These are phyloP conservation scores for Papilionanthe hybrid DNA, from an alignment of 116 monocot species.

Conservation along the genomic window DNA sequence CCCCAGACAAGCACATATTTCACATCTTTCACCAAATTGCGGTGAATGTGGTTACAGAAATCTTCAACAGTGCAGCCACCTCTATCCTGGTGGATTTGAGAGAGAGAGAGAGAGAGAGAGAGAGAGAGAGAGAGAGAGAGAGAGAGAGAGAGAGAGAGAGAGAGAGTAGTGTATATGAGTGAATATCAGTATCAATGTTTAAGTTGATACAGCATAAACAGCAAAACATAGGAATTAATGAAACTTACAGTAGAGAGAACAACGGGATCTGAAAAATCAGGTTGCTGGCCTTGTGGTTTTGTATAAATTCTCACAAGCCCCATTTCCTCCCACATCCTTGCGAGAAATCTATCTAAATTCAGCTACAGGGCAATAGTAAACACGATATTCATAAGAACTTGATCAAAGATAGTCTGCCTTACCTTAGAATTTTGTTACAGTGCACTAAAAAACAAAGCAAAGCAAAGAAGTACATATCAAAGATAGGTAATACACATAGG, in stretches of 20 bases:
- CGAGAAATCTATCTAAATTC: slow-evolving; percentile 91
- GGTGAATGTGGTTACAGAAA: slow-evolving; percentile 97
- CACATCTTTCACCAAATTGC: slow-evolving; percentile 82
- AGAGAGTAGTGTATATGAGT: not conserved
- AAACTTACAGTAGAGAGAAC: slow-evolving; percentile 88
- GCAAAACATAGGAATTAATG: not conserved
- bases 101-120: not conserved
- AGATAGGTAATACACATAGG: not conserved
- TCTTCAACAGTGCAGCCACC: slow-evolving; percentile 99
- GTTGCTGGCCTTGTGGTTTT: slow-evolving; percentile 98
- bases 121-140: no score
- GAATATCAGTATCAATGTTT: not conserved
- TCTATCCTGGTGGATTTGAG: slow-evolving; percentile 56
- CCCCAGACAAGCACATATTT: slow-evolving; percentile 99
- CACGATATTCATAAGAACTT: not conserved
- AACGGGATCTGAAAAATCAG: slow-evolving; percentile 89
- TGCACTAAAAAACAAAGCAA: not conserved
- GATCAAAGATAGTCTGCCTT: not conserved
- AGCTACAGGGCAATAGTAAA: slow-evolving; percentile 43
- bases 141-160: no score
- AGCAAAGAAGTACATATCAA: not conserved
- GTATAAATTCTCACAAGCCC: slow-evolving; percentile 95
- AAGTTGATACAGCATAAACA: not conserved
- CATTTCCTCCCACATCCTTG: slow-evolving; percentile 99
- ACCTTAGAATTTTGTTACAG: not conserved